Conservation (phyloP, 257 asterid species). For the Jacaranda copaia region DNA sequence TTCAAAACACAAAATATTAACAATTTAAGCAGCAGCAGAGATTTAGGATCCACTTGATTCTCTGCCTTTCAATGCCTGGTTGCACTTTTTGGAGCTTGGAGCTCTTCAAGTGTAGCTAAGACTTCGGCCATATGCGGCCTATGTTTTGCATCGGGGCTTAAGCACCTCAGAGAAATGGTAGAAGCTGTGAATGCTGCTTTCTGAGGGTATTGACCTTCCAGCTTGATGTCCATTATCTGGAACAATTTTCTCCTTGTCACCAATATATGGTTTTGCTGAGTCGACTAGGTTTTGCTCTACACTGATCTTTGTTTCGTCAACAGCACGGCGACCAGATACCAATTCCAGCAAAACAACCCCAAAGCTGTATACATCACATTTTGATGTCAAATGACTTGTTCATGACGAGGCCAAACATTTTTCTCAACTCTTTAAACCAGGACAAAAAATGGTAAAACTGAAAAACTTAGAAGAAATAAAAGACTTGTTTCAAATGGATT, state of each 20-base stretch:
- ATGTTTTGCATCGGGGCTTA: constrained; percentile 21
- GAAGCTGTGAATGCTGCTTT: constrained; percentile 43
- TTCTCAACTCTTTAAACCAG: background rate
- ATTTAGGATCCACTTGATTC: too few species aligned
- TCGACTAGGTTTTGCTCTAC: constrained; percentile 45
- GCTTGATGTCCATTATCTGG: constrained; percentile 44
- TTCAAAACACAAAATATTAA: too few species aligned
- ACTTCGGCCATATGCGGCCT: constrained; percentile 46
- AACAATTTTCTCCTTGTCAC: constrained; percentile 40
- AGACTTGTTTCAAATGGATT: background rate
- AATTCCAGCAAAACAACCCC: constrained; percentile 83
- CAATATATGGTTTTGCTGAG: constrained; percentile 44
- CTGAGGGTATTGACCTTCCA: constrained; percentile 48
- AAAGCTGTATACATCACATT: constrained; percentile 83
- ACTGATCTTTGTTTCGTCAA: constrained; percentile 40
- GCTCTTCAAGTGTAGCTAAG: constrained; percentile 33
- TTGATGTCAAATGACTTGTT: constrained; percentile 77
- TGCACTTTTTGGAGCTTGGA: background rate
- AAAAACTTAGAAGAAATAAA: background rate
- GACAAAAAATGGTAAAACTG: background rate
- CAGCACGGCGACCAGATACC: constrained; percentile 73
- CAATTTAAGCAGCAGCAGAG: too few species aligned
- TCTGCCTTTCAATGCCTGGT: too few species aligned
- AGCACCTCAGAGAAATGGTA: constrained; percentile 32
- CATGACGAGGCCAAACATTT: background rate